Conservation (phyloP, 495 filamentous ascomycete species). For the Glarea lozoyensis region DNA sequence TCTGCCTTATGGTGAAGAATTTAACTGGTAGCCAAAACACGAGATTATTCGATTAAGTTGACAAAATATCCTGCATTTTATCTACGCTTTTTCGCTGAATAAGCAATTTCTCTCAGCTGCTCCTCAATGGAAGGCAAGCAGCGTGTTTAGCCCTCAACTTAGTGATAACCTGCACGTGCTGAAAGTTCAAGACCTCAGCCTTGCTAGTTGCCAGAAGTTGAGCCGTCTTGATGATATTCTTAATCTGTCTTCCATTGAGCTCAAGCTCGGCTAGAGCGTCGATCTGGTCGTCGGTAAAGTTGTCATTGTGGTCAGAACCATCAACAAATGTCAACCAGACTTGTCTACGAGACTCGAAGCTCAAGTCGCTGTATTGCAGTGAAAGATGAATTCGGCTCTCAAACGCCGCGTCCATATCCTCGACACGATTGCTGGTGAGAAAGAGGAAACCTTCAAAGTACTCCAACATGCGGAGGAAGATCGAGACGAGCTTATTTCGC, state of each 20-base stretch:
- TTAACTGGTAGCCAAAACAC: too few relatives aligned
- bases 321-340: conserved; percentile 16
- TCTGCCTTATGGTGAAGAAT: too few relatives aligned
- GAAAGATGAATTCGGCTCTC: conserved; percentile 15
- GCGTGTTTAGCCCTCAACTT: neutral
- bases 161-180: neutral
- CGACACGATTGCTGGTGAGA: conserved; percentile 17
- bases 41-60: too few relatives aligned
- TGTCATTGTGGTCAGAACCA: neutral
- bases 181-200: neutral
- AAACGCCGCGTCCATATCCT: conserved; percentile 17
- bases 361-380: conserved; percentile 12
- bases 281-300: conserved; percentile 5
- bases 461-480: conserved; percentile 19
- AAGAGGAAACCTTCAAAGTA: conserved; percentile 20
- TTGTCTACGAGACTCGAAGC: conserved; percentile 3
- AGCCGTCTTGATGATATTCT: conserved; percentile 20
- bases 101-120: too few relatives aligned
- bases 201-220: conserved; percentile 14
- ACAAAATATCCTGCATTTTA: too few relatives aligned
- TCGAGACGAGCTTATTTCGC: conserved; percentile 19
- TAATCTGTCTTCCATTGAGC: conserved; percentile 20
- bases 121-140: neutral
- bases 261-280: conserved; percentile 9
- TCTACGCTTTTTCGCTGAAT: too few relatives aligned